Evolutionary conservation across 2,329 filamentous ascomycete species (phyloP).

Genomic region (Leptographium galeiforme): DNA sequence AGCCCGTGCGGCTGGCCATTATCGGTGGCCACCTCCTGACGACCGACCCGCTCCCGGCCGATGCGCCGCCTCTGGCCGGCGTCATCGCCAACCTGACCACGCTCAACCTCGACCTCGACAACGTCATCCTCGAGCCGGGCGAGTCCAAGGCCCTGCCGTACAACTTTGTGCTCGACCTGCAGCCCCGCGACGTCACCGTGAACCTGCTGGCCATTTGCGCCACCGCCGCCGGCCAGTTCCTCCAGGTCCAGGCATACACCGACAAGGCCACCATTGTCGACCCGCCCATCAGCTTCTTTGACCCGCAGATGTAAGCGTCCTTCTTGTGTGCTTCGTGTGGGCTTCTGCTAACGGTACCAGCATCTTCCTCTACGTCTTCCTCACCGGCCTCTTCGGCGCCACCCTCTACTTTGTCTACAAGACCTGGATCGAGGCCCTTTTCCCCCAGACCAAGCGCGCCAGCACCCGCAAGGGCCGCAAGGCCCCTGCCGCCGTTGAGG

Average conservation of each 20-base stretch:
- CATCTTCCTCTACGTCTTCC: slow-evolving; percentile 94
- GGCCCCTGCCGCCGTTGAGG: slow-evolving; percentile 36
- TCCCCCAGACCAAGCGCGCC: slow-evolving; percentile 73
- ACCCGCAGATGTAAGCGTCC: slow-evolving; percentile 39
- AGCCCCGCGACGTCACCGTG: slow-evolving; percentile 76
- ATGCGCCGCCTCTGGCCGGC: slow-evolving; percentile 30
- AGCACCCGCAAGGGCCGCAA: slow-evolving; percentile 53
- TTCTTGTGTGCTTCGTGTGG: background rate
- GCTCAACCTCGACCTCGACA: slow-evolving; percentile 57
- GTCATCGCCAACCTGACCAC: slow-evolving; percentile 78
- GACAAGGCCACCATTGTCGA: slow-evolving; percentile 67
- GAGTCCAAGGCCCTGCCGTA: slow-evolving; percentile 66
- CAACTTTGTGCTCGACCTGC: slow-evolving; percentile 79
- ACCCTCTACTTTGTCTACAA: slow-evolving; percentile 95
- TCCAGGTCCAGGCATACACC: slow-evolving; percentile 69
- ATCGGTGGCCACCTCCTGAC: slow-evolving; percentile 60
- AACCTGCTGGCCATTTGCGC: slow-evolving; percentile 60
- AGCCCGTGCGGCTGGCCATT: slow-evolving; percentile 61
- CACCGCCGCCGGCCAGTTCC: slow-evolving; percentile 52
- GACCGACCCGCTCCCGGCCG: slow-evolving; percentile 38
- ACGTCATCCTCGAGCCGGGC: slow-evolving; percentile 40
- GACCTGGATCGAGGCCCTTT: slow-evolving; percentile 92
- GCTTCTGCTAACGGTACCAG: slow-evolving; percentile 29
- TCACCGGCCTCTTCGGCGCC: slow-evolving; percentile 62
- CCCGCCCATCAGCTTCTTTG: slow-evolving; percentile 15